These are phyloP conservation scores for Fusarium proliferatum DNA, from an alignment of 2,329 filamentous ascomycete species.

Conservation along the genomic window DNA sequence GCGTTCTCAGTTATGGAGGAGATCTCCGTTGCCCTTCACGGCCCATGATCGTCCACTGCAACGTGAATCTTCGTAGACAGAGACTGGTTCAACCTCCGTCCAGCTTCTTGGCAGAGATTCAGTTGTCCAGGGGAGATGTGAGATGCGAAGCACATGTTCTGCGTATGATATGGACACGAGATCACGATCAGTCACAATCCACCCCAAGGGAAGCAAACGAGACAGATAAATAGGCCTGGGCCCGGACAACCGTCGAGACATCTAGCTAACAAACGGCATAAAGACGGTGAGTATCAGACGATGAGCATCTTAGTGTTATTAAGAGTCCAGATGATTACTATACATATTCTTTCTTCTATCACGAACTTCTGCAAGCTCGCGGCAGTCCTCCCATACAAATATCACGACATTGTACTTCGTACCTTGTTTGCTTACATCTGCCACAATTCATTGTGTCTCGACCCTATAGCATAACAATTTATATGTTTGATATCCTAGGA, in stretches of 20 bases:
- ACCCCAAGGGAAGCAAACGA: constrained; percentile 3
- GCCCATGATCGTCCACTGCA: constrained; percentile 17
- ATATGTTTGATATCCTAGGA: neutral
- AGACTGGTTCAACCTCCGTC: constrained; percentile 9
- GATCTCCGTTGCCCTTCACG: constrained; percentile 29
- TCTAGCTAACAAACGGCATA: neutral
- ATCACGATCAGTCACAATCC: constrained; percentile 33
- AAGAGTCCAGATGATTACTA: neutral
- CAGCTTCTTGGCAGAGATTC: neutral
- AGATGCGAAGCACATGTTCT: constrained; percentile 26
- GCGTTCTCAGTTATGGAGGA: constrained; percentile 13
- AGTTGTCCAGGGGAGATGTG: constrained; percentile 33
- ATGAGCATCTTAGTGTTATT: neutral
- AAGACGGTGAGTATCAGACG: neutral
- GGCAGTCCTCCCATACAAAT: neutral
- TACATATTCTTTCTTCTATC: neutral
- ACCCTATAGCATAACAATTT: neutral
- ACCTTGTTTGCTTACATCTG: neutral
- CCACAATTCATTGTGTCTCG: neutral
- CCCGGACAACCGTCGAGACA: constrained; percentile 1
- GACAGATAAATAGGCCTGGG: constrained; percentile 3
- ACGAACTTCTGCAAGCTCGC: neutral
- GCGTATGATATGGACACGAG: constrained; percentile 28
- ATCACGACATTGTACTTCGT: neutral
- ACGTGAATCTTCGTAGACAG: constrained; percentile 1